These are phyloP conservation scores for Claviceps maximensis DNA, from an alignment of 2,329 filamentous ascomycete species.

Conservation along the genomic window DNA sequence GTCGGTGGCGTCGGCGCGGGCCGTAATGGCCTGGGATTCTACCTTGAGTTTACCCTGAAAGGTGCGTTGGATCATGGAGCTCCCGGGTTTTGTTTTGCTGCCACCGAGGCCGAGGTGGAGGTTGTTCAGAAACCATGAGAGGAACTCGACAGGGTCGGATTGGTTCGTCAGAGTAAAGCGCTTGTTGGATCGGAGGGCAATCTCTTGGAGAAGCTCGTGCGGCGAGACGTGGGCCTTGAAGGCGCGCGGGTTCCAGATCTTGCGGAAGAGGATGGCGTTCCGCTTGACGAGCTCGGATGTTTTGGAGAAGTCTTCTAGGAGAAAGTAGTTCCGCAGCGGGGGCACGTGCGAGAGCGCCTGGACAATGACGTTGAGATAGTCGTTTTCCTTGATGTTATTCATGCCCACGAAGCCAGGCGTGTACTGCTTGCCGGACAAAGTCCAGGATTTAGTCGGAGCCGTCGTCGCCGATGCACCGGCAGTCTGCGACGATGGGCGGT, in stretches of 20 bases:
- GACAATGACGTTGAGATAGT: slow-evolving; percentile 92
- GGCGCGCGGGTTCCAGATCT: slow-evolving; percentile 94
- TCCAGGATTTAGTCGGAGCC: slow-evolving; percentile 39
- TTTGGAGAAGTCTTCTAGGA: slow-evolving; percentile 67
- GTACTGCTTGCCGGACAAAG: slow-evolving; percentile 73
- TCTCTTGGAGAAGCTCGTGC: slow-evolving; percentile 91
- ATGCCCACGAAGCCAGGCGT: slow-evolving; percentile 91
- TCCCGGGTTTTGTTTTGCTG: slow-evolving; percentile 70
- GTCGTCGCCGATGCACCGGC: slow-evolving; percentile 17
- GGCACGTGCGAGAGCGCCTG: slow-evolving; percentile 83
- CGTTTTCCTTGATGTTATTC: slow-evolving; percentile 99
- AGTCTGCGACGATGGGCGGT: slow-evolving; percentile 31
- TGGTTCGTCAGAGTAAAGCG: slow-evolving; percentile 83
- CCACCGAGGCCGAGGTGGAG: slow-evolving; percentile 85
- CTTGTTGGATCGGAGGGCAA: slow-evolving; percentile 80
- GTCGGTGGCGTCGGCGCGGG: slow-evolving; percentile 76
- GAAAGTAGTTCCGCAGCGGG: slow-evolving; percentile 80
- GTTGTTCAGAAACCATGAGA: slow-evolving; percentile 96
- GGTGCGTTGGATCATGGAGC: slow-evolving; percentile 77
- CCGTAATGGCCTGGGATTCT: slow-evolving; percentile 87
- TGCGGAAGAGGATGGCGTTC: slow-evolving; percentile 80
- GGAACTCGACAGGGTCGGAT: slow-evolving; percentile 90
- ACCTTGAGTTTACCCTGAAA: slow-evolving; percentile 90
- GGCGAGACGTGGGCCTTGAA: slow-evolving; percentile 96
- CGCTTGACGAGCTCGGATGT: slow-evolving; percentile 71